Percentiles rank a stretch among this genome's conserved stretches.
Conservation (phyloP, 163 green algal genomes). For the Scenedesmus sp. region DNA sequence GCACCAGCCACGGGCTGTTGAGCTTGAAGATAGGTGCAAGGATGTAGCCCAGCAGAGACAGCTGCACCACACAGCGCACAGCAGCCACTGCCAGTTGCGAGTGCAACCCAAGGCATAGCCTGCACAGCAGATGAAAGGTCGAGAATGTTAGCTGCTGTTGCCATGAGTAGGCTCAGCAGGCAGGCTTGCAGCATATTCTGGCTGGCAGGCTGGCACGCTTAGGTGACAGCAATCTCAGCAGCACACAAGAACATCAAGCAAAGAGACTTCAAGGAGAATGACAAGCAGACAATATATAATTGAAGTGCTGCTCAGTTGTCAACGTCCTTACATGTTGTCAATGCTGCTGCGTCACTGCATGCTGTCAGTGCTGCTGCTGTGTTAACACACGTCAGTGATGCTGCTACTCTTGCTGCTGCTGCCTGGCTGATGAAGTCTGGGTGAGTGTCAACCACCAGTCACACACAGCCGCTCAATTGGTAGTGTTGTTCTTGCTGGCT, state of each 20-base stretch:
- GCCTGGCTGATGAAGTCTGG: not conserved
- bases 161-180: too few relatives aligned
- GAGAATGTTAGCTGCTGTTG: not conserved
- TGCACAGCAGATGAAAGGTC: not conserved
- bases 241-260: too few relatives aligned
- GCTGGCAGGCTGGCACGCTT: not conserved
- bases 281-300: not conserved
- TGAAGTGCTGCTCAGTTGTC: not conserved
- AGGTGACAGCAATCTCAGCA: too few relatives aligned
- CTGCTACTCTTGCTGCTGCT: not conserved
- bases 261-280: not conserved
- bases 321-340: too few relatives aligned
- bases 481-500: not conserved
- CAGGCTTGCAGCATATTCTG: too few relatives aligned
- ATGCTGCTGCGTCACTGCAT: too few relatives aligned
- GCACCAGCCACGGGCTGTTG: constrained; percentile 24
- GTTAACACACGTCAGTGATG: not conserved
- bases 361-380: not conserved
- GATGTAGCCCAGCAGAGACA: constrained; percentile 52
- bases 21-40: constrained; percentile 53
- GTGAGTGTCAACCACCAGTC: too few relatives aligned
- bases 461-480: not conserved
- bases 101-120: constrained; percentile 39
- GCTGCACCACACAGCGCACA: constrained; percentile 47
- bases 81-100: constrained; percentile 32